Evolutionary conservation across 2,329 filamentous ascomycete genomes (phyloP).

Genomic region (Cytospora mali): DNA sequence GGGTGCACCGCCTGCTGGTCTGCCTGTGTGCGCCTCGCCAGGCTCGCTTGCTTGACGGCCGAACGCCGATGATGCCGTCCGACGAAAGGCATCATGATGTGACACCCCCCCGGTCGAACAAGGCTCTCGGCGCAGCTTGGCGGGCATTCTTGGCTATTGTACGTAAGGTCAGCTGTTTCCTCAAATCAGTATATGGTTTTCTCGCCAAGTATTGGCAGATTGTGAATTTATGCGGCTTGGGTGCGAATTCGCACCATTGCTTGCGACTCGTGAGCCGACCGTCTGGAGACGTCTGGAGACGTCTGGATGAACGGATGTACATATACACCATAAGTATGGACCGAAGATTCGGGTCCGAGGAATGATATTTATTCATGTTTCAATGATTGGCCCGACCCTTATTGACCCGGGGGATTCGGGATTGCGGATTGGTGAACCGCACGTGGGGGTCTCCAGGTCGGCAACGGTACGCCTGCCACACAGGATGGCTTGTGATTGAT

Average conservation of each 20-base stretch:
- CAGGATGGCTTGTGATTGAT: not conserved
- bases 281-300: not conserved
- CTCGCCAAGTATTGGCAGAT: slow-evolving; percentile 16
- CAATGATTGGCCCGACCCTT: slow-evolving; percentile 7
- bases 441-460: slow-evolving; percentile 18
- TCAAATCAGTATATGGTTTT: not conserved
- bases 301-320: not conserved
- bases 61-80: slow-evolving; percentile 5
- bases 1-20: slow-evolving; percentile 9
- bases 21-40: slow-evolving; percentile 7
- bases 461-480: not conserved
- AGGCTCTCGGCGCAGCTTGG: slow-evolving; percentile 27
- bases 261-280: slow-evolving; percentile 1
- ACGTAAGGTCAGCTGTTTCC: slow-evolving; percentile 1
- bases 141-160: slow-evolving; percentile 16
- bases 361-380: not conserved
- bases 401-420: slow-evolving; percentile 3
- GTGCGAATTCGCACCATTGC: not conserved
- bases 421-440: slow-evolving; percentile 13
- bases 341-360: slow-evolving; percentile 9
- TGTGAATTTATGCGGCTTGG: not conserved
- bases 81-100: not conserved
- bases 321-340: not conserved
- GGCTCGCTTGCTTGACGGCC: slow-evolving; percentile 2
- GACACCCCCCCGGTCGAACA: not conserved